A percentile compares a stretch with the other conserved stretches of the same genome.
Evolutionary conservation across 225 moss, liverwort and hornwort species (phyloP).

Genomic region (Anthoceros angustus): DNA sequence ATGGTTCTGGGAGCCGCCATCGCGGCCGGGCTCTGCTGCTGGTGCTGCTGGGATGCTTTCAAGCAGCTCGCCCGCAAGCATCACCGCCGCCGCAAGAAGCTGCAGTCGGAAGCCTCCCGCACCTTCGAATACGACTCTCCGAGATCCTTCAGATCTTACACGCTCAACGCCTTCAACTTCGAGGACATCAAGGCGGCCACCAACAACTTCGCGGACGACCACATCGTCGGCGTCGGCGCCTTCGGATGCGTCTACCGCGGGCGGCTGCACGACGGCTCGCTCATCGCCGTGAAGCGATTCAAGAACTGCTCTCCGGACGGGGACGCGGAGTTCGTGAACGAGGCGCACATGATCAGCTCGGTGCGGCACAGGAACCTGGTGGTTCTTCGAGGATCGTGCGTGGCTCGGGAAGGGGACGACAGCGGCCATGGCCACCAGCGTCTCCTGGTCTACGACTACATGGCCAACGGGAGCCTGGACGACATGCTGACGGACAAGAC

Average conservation of each 20-base stretch:
- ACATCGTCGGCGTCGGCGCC: conserved; percentile 6
- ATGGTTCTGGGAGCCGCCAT: too few species aligned
- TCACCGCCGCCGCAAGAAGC: too few species aligned
- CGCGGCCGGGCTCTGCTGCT: too few species aligned
- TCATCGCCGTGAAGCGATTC: conserved; percentile 10
- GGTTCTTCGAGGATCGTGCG: conserved; percentile 7
- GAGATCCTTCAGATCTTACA: not conserved
- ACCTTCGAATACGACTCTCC: not conserved
- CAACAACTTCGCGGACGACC: conserved; percentile 5
- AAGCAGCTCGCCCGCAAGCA: too few species aligned
- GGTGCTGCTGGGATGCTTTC: too few species aligned
- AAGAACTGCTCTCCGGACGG: conserved; percentile 6
- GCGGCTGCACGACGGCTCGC: conserved; percentile 2
- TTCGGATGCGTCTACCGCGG: conserved; percentile 11
- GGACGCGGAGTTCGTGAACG: conserved; percentile 9
- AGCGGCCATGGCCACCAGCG: conserved; percentile 15
- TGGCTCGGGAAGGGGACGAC: conserved; percentile 3
- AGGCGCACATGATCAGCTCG: conserved; percentile 6
- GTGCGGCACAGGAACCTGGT: conserved; percentile 7
- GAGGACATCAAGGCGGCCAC: conserved; percentile 9
- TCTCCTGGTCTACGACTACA: conserved; percentile 17
- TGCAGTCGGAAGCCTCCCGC: too few species aligned
- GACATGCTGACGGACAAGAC: conserved; percentile 8
- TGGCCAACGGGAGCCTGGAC: conserved; percentile 14
- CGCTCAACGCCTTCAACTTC: conserved; percentile 5